phyloP scores from a whole-genome alignment of 1,284 basidiomycete genomes.

The Ustilago vetiveriae region DNA sequence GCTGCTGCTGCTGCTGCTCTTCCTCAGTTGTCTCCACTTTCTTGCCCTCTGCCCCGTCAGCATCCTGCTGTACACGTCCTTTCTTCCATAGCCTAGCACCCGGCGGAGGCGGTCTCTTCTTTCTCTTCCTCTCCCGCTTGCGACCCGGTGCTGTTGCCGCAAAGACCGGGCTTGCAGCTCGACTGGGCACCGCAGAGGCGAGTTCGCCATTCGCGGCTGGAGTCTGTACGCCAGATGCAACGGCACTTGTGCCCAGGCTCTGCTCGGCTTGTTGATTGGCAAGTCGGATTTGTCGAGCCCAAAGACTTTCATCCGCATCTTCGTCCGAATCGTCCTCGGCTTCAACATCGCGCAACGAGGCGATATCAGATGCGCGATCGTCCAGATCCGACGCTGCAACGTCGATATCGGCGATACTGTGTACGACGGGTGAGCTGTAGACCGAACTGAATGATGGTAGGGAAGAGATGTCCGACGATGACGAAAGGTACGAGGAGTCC shows the following conservation, averaged over 20 bases:
- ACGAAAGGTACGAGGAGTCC: conserved; percentile 20
- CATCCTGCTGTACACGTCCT: conserved; percentile 38
- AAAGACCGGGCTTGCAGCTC: conserved; percentile 14
- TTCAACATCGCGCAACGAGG: conserved; percentile 10
- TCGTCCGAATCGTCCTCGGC: conserved; percentile 18
- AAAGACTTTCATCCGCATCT: conserved; percentile 34
- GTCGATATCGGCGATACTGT: conserved; percentile 15
- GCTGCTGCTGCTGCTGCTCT: neutral
- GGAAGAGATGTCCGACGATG: conserved; percentile 33
- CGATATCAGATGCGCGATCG: conserved; percentile 10
- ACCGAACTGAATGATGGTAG: conserved; percentile 42
- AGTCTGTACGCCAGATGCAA: conserved; percentile 11
- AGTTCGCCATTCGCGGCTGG: neutral
- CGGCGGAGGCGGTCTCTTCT: conserved; percentile 39
- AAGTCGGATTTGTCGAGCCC: conserved; percentile 36
- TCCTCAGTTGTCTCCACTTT: too few species aligned
- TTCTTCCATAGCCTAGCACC: conserved; percentile 46
- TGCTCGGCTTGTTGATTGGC: conserved; percentile 13
- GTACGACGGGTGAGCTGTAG: conserved; percentile 26
- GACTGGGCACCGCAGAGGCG: conserved; percentile 11
- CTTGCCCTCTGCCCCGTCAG: neutral
- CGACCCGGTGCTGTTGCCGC: neutral
- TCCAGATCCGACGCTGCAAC: conserved; percentile 9
- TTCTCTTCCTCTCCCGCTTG: conserved; percentile 20
- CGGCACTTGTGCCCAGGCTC: neutral